These are phyloP conservation scores for Penicillium palitans DNA, from an alignment of 2,329 filamentous ascomycete species.

Conservation along the genomic window DNA sequence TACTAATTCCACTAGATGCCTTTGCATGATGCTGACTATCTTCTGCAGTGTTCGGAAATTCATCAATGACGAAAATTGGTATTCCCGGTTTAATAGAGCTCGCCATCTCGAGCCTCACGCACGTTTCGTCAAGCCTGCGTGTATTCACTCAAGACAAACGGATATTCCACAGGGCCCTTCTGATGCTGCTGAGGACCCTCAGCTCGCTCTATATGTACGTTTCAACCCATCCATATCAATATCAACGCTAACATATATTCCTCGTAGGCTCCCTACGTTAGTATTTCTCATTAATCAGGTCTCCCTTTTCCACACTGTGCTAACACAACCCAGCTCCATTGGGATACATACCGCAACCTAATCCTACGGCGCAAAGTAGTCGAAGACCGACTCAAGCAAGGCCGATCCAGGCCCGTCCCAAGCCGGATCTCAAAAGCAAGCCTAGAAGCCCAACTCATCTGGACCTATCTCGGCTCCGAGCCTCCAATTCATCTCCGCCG, in stretches of 20 bases:
- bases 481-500: conserved; percentile 62
- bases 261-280: conserved; percentile 32
- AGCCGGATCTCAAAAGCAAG: conserved; percentile 55
- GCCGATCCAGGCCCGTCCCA: conserved; percentile 58
- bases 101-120: conserved; percentile 44
- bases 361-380: conserved; percentile 59
- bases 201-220: conserved; percentile 35
- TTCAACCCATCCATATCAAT: too few species aligned
- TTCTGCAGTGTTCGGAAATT: conserved; percentile 42
- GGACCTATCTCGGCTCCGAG: conserved; percentile 63
- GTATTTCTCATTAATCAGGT: neutral
- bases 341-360: conserved; percentile 62
- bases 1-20: neutral
- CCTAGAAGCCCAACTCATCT: conserved; percentile 61
- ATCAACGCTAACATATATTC: neutral
- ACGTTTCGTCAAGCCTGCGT: conserved; percentile 40
- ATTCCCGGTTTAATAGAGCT: conserved; percentile 36
- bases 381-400: conserved; percentile 53
- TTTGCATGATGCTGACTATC: neutral
- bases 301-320: neutral
- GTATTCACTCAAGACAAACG: conserved; percentile 34
- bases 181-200: conserved; percentile 22
- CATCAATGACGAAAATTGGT: conserved; percentile 40
- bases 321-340: conserved; percentile 53
- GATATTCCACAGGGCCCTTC: conserved; percentile 19